Base-by-base conservation (phyloP, 1,284 basidiomycete species). In the Cutaneotrichosporon sp. region DNA sequence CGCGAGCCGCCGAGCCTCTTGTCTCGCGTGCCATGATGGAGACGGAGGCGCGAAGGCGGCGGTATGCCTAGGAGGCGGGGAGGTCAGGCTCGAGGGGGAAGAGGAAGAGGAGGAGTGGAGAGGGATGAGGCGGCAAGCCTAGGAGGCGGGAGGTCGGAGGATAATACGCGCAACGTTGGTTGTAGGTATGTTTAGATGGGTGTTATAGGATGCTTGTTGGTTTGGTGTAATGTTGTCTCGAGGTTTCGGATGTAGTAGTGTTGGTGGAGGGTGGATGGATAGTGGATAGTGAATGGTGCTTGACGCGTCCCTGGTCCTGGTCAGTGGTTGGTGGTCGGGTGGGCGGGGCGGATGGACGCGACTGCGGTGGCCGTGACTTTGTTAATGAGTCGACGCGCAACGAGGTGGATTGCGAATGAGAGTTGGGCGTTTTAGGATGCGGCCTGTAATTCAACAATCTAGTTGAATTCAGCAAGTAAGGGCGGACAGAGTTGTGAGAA, bases 1-100 rank as follows among this genome's bases (percentile, higher is more conserved):
- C 59, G 42, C 59, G 63, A 22, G 62, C 53, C n/a, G 56, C 58
- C 53, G 60, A 63, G n/a, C 50, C 64, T 38, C 65, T 60, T 49
- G 62, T 68, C 61, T 64, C 64, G 58, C 46, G 51, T 5, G 42
- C 60, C 60, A 61, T 61, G 32, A 7, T 50, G 18, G 59, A 49
- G 46, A n/a, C 13, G 36, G 5, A n/a, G 36, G 11, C 30, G 30
- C 22, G 36, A 38, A 14, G 34, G 11, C 18, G 10, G 14, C 26
- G 26, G 16, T n/a, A 22, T 31, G 53, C 8, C 18, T 38, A 16
- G n/a, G 18, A 21, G 53, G 53, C 14, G n/a, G n/a, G 34, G 34
- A 38, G 26, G 26, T 26, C 26, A 26, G 26, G 3, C 26, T 26
- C 26, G 26, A 26, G 26, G 26, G 26, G 1, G 26, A 3, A 26